Base-by-base conservation (phyloP, 768 basidiomycete species). In the Auricularia sp. region DNA sequence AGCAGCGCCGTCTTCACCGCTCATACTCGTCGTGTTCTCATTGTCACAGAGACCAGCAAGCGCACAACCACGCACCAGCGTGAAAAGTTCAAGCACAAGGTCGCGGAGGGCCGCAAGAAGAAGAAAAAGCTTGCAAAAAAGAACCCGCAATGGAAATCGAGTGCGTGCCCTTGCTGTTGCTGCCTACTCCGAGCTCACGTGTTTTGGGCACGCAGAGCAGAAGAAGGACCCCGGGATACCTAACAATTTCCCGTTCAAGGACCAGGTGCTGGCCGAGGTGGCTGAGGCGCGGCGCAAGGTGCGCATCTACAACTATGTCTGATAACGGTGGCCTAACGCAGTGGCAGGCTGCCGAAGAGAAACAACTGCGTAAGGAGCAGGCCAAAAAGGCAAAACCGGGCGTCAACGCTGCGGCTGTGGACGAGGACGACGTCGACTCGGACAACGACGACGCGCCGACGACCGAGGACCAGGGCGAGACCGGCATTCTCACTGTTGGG, bases 201-300 rank as follows among this genome's bases (percentile, higher is more conserved):
- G 45, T 6, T 2, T 34, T 47, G 24, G 51, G 3, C 68, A 14
- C 13, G 39, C 64, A 90, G 90, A 90, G 75, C 84, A 87, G 67
- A 82, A 84, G 71, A 94, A 92, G 74, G 94, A 98, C 74, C 92
- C 90, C 36, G 94, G 94, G 56, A 94, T 97, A 68, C 94, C 94
- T 6, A 95, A 90, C 75, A 87, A 85, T 66, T 94, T 94, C 77
- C 94, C 92, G 3, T 94, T 88, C 81, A 98, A 96, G 76, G 94
- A 95, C 71, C 87, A 93, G 75, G 89, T 98, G 68, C 79, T 98
- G 35, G 94, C 93, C 3, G 94, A 98, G 71, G 82, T 96, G 62
- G 87, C 88, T 56, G 90, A 90, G 70, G 83, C 91, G 72, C 85
- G 93, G 67, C 81, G 90, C 71, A 75, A 80, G 67, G 93, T 94